These are phyloP conservation scores for Dittrichia graveolens DNA, from an alignment of 129 eudicot genomes.

Conservation along the genomic window DNA sequence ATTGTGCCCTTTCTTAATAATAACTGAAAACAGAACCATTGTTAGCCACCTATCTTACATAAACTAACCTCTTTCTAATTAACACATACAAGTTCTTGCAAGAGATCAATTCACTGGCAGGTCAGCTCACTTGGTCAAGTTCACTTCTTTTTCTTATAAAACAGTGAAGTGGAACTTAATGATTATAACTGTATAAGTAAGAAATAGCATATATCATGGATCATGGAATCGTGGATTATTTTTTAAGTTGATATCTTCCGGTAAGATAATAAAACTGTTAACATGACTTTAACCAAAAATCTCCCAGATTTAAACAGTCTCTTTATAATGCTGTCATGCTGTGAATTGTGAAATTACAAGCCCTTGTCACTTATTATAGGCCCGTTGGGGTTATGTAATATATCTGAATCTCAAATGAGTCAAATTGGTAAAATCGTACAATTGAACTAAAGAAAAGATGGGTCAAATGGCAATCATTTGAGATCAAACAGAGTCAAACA, in stretches of 20 bases:
- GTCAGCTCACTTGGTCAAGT: constrained; percentile 17
- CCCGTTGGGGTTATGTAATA: neutral
- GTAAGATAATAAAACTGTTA: neutral
- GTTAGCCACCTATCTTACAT: constrained; percentile 15
- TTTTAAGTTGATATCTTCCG: neutral
- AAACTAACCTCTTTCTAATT: constrained; percentile 7
- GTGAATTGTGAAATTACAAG: neutral
- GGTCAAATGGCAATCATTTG: neutral
- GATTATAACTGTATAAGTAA: constrained; percentile 6
- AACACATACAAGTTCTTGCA: constrained; percentile 11
- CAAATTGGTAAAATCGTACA: neutral
- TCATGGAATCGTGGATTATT: neutral
- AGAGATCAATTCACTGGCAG: constrained; percentile 14
- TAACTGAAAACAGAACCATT: constrained; percentile 1
- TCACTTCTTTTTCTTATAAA: neutral
- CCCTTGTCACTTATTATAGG: neutral
- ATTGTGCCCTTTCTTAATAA: neutral
- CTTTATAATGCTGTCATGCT: no score
- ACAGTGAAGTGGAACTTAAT: neutral
- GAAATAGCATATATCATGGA: constrained; percentile 11
- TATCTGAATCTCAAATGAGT: neutral
- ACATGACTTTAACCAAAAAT: constrained; percentile 9
- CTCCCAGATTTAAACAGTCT: neutral
- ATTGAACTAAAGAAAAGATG: neutral
- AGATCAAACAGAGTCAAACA: no score